Evolutionary conservation across 2,329 filamentous ascomycete genomes (phyloP).

Genomic region (Cladosporium sp.): DNA sequence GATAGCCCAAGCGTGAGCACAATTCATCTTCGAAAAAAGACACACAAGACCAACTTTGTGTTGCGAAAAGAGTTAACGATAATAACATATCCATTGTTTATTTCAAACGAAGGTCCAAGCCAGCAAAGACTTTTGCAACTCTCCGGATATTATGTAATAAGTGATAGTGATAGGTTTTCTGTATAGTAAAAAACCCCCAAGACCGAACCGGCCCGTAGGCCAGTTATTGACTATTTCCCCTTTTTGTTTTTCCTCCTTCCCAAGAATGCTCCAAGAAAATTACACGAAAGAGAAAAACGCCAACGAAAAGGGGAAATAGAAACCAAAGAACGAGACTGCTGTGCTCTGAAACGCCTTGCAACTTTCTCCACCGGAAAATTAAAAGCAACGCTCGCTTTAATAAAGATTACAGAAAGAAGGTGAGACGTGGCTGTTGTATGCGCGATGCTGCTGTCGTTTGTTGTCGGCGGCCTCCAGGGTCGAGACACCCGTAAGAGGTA

Average conservation of each 20-base stretch:
- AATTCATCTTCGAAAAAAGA: no score
- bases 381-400: background rate
- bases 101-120: background rate
- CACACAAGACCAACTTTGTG: no score
- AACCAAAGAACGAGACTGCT: slow-evolving; percentile 3
- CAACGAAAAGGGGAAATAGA: no score
- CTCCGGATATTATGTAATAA: background rate
- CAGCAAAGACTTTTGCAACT: no score
- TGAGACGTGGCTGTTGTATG: background rate
- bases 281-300: background rate
- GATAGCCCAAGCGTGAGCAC: no score
- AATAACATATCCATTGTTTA: background rate
- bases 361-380: background rate
- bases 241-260: background rate
- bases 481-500: background rate
- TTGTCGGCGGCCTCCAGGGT: background rate
- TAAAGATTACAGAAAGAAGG: background rate
- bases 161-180: slow-evolving; percentile 1
- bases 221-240: background rate
- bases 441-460: background rate
- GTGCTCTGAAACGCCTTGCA: background rate
- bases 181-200: background rate
- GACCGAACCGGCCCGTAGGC: background rate
- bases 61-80: background rate
- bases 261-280: background rate